phyloP scores from a whole-genome alignment of 352 stramenopile species.

The Globisporangium polare region DNA sequence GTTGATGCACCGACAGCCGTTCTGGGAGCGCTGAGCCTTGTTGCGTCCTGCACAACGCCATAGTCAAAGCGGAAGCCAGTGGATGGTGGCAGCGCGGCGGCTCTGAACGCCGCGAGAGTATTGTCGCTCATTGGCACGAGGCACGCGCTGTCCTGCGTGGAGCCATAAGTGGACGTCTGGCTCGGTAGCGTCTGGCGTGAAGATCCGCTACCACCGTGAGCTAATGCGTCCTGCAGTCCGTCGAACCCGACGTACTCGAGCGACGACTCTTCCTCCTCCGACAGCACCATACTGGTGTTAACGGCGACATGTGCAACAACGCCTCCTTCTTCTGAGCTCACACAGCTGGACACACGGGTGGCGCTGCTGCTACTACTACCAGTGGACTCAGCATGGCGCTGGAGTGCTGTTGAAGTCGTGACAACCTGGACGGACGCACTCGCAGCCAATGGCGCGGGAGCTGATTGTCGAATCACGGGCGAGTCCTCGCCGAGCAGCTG shows the following conservation, averaged over 20 bases:
- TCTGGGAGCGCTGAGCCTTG: background rate
- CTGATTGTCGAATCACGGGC: conserved; percentile 34
- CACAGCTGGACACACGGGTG: background rate
- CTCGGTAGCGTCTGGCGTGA: conserved; percentile 21
- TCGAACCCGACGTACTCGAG: conserved; percentile 48
- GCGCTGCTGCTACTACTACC: background rate
- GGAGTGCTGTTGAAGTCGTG: background rate
- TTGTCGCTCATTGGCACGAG: conserved; percentile 31
- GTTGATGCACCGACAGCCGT: background rate
- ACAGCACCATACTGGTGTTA: conserved; percentile 3
- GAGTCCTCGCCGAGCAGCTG: conserved; percentile 41
- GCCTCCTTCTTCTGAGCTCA: background rate
- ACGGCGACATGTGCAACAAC: background rate
- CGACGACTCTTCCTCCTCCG: conserved; percentile 25
- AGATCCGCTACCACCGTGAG: conserved; percentile 2
- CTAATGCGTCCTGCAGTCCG: conserved; percentile 11
- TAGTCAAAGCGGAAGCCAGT: conserved; percentile 10
- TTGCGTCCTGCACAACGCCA: conserved; percentile 2
- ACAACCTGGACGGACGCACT: background rate
- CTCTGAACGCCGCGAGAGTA: conserved; percentile 1
- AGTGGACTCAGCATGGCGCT: background rate
- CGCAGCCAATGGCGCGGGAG: background rate
- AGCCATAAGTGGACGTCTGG: conserved; percentile 45
- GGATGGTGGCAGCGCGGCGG: background rate
- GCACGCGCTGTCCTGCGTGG: conserved; percentile 49